Evolutionary conservation across 441 rosid species (phyloP).

Genomic region (Sinapis alba): DNA sequence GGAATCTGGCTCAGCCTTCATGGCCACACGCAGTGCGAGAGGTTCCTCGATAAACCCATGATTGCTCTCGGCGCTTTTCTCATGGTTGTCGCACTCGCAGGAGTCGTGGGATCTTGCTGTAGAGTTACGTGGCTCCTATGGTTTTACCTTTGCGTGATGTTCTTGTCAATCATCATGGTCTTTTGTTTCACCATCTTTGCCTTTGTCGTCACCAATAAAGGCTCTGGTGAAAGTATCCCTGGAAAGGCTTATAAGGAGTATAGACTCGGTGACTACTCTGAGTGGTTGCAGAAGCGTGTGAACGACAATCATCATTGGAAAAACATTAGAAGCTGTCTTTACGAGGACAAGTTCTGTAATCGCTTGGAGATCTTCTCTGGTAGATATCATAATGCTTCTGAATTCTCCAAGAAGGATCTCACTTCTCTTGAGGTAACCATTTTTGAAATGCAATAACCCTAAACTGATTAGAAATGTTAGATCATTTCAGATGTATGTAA

Average conservation of each 20-base stretch:
- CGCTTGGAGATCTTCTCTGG: slow-evolving; percentile 42
- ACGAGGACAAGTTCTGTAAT: slow-evolving; percentile 59
- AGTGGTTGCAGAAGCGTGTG: slow-evolving; percentile 83
- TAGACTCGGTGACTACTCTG: slow-evolving; percentile 72
- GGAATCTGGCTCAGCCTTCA: slow-evolving; percentile 70
- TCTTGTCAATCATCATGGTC: slow-evolving; percentile 50
- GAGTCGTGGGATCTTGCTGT: slow-evolving; percentile 80
- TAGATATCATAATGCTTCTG: background rate
- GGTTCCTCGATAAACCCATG: slow-evolving; percentile 65
- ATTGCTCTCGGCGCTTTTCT: slow-evolving; percentile 69
- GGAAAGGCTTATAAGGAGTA: slow-evolving; percentile 77
- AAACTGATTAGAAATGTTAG: background rate
- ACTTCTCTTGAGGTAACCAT: slow-evolving; percentile 66
- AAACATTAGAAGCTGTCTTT: slow-evolving; percentile 80
- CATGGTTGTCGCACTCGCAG: slow-evolving; percentile 66
- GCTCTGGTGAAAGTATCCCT: slow-evolving; percentile 63
- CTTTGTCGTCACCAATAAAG: slow-evolving; percentile 78
- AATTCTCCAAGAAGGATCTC: slow-evolving; percentile 49
- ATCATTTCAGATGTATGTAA: background rate
- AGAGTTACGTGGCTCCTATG: slow-evolving; percentile 74
- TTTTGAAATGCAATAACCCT: background rate
- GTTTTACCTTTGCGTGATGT: slow-evolving; percentile 72
- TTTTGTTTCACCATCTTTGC: slow-evolving; percentile 69
- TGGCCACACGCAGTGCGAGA: slow-evolving; percentile 68
- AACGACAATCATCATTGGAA: slow-evolving; percentile 63